Evolutionary conservation across 108 stramenopile genomes (phyloP).

Genomic region (Bacterosira constricta): DNA sequence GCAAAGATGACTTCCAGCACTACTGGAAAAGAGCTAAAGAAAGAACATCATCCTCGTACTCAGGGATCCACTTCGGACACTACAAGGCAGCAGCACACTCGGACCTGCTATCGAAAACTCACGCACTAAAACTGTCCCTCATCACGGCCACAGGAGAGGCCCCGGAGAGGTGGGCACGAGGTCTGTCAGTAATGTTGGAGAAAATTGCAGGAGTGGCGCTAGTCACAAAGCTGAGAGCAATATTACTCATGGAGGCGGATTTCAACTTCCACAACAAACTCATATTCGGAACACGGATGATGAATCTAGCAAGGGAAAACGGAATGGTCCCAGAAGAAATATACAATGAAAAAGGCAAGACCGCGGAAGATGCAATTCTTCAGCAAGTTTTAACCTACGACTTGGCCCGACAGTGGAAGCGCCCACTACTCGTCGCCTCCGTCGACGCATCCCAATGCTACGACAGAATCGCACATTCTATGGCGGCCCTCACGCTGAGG

Average conservation of each 20-base stretch:
- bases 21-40: too few relatives aligned
- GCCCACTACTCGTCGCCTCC: constrained; percentile 1
- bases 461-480: too few relatives aligned
- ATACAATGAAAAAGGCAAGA: background rate
- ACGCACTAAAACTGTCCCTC: background rate
- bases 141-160: background rate
- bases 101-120: background rate
- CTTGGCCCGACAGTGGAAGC: background rate
- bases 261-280: too few relatives aligned
- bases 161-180: background rate
- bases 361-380: constrained; percentile 1
- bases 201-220: background rate
- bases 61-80: constrained; percentile 3
- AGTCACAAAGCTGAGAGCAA: constrained; percentile 1
- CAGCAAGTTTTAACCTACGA: background rate
- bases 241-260: constrained; percentile 15
- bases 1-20: too few relatives aligned
- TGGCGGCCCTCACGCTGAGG: too few relatives aligned
- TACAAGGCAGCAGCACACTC: background rate
- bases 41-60: too few relatives aligned
- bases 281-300: too few relatives aligned
- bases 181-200: background rate
- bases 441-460: constrained; percentile 5
- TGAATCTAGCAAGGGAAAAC: background rate
- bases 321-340: background rate